Conservation (phyloP, 148 eudicot genomes). For the Gaultheria prostrata region DNA sequence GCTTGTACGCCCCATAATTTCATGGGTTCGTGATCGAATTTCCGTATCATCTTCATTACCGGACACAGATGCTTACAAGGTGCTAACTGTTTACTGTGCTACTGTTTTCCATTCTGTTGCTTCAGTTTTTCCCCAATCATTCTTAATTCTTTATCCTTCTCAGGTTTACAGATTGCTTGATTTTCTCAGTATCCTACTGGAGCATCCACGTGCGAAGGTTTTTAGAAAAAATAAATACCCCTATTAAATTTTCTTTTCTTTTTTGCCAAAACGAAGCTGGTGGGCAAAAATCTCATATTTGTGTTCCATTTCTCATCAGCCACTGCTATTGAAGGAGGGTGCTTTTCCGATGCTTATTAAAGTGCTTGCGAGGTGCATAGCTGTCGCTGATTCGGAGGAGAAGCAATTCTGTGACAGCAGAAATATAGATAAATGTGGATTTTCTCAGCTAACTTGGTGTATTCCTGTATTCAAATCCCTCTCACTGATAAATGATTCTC, state of each 20-base stretch:
- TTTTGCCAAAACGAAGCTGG: neutral
- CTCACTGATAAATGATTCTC: slow-evolving; percentile 57
- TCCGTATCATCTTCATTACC: slow-evolving; percentile 42
- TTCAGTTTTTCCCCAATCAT: neutral
- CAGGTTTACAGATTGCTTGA: slow-evolving; percentile 74
- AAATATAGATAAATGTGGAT: slow-evolving; percentile 36
- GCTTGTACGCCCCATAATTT: slow-evolving; percentile 69
- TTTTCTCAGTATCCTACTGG: slow-evolving; percentile 66
- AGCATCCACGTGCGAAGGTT: slow-evolving; percentile 94
- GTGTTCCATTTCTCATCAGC: slow-evolving; percentile 41
- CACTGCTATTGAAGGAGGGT: slow-evolving; percentile 62
- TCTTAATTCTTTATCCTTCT: slow-evolving; percentile 11
- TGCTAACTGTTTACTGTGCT: slow-evolving; percentile 17
- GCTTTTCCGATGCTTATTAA: slow-evolving; percentile 49
- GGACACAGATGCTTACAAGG: slow-evolving; percentile 86
- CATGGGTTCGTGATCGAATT: slow-evolving; percentile 52
- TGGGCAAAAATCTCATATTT: slow-evolving; percentile 15
- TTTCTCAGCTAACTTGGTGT: slow-evolving; percentile 54
- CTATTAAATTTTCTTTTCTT: neutral
- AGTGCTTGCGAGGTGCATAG: slow-evolving; percentile 60
- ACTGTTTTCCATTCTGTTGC: neutral
- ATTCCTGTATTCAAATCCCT: slow-evolving; percentile 65
- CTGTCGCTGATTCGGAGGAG: slow-evolving; percentile 31
- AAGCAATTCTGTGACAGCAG: slow-evolving; percentile 43
- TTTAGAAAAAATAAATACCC: neutral